These are phyloP conservation scores for Byssochlamys sp. DNA, from an alignment of 2,329 filamentous ascomycete genomes.

Conservation along the genomic window DNA sequence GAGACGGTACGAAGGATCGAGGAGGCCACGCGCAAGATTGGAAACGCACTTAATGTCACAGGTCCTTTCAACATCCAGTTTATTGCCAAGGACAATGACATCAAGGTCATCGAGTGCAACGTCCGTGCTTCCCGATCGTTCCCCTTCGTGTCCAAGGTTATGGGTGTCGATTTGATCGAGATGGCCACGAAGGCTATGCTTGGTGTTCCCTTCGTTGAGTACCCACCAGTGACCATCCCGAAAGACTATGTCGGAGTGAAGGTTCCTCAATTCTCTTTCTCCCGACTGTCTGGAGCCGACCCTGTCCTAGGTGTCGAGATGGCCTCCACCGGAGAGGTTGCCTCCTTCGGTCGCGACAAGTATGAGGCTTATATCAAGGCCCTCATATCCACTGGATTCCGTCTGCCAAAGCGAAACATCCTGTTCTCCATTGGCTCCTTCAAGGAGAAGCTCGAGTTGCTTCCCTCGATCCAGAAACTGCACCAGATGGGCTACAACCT, in stretches of 20 bases:
- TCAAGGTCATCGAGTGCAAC: constrained; percentile 99
- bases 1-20: constrained; percentile 87
- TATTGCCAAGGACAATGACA: constrained; percentile 98
- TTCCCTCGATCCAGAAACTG: constrained; percentile 81
- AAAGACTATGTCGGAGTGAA: constrained; percentile 88
- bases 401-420: constrained; percentile 89
- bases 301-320: constrained; percentile 96
- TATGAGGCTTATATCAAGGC: constrained; percentile 98
- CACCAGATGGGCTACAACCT: constrained; percentile 88
- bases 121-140: constrained; percentile 92
- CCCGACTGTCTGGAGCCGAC: constrained; percentile 86
- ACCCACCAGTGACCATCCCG: constrained; percentile 66
- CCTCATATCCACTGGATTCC: constrained; percentile 89
- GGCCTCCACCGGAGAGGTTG: constrained; percentile 96
- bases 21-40: constrained; percentile 92
- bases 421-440: constrained; percentile 90
- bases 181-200: constrained; percentile 98
- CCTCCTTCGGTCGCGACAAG: constrained; percentile 89
- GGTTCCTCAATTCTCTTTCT: constrained; percentile 98
- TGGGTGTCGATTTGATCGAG: constrained; percentile 94
- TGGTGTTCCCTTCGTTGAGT: constrained; percentile 68
- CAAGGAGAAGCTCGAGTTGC: constrained; percentile 96
- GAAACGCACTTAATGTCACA: constrained; percentile 83
- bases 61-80: constrained; percentile 99
- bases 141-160: constrained; percentile 96